Conservation (phyloP, 345 rosid species). For the Raphanus raphanistrum region DNA sequence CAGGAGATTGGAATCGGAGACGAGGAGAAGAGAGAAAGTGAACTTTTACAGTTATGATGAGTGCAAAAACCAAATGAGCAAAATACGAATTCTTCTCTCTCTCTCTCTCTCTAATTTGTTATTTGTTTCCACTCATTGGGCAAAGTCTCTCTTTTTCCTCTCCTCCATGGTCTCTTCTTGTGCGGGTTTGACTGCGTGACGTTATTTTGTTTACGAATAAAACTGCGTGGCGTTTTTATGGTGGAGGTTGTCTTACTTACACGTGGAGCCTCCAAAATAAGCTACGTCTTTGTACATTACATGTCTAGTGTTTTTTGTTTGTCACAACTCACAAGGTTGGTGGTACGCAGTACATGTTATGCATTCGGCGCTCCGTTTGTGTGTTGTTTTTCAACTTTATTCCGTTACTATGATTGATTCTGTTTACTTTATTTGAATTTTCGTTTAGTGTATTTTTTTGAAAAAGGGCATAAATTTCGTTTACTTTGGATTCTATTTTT, state of each 20-base stretch:
- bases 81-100: not conserved
- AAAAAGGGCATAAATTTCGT: no score
- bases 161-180: not conserved
- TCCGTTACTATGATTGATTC: no score
- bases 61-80: not conserved
- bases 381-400: no score
- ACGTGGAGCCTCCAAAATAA: not conserved
- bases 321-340: not conserved
- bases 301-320: not conserved
- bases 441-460: no score
- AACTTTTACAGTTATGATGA: not conserved
- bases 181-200: not conserved
- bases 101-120: not conserved
- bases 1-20: slow-evolving; percentile 9
- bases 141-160: not conserved
- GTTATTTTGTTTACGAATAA: not conserved
- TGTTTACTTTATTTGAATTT: no score
- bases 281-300: not conserved
- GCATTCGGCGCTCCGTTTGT: no score
- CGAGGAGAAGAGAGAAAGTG: not conserved
- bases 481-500: no score
- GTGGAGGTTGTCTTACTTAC: not conserved
- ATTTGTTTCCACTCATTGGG: not conserved
- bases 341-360: not conserved
- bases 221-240: not conserved